These are phyloP conservation scores for Colletotrichum aenigma DNA, from an alignment of 2,329 filamentous ascomycete species.

Conservation along the genomic window DNA sequence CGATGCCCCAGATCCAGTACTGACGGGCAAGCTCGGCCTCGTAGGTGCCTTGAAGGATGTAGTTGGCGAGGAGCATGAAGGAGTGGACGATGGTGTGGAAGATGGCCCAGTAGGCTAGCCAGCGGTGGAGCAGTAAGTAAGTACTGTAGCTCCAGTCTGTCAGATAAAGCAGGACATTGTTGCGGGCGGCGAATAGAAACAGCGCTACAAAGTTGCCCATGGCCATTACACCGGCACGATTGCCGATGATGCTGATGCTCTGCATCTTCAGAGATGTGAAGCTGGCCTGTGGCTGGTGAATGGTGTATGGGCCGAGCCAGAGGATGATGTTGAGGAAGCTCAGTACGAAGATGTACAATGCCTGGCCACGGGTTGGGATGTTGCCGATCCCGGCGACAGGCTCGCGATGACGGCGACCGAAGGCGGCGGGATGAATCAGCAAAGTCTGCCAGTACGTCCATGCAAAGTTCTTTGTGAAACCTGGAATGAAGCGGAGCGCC, in stretches of 20 bases:
- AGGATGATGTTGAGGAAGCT: slow-evolving; percentile 38
- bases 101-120: slow-evolving; percentile 6
- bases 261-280: slow-evolving; percentile 27
- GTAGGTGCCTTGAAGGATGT: neutral
- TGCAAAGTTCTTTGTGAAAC: slow-evolving; percentile 17
- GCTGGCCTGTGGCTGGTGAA: slow-evolving; percentile 29
- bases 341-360: slow-evolving; percentile 35
- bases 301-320: slow-evolving; percentile 31
- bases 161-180: neutral
- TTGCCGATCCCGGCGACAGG: slow-evolving; percentile 31
- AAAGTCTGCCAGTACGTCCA: slow-evolving; percentile 21
- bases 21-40: neutral
- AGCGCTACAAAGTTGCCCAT: slow-evolving; percentile 8
- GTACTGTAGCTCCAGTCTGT: slow-evolving; percentile 12
- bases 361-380: slow-evolving; percentile 38
- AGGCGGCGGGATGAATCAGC: slow-evolving; percentile 31
- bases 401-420: slow-evolving; percentile 34
- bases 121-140: slow-evolving; percentile 12
- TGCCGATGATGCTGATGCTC: slow-evolving; percentile 32
- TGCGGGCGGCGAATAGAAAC: slow-evolving; percentile 3
- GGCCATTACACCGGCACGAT: slow-evolving; percentile 10
- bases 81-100: slow-evolving; percentile 8
- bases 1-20: slow-evolving; percentile 27
- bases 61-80: slow-evolving; percentile 3
- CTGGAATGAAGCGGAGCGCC: slow-evolving; percentile 37